Evolutionary conservation across 148 eudicot genomes (phyloP).

Genomic region (Polygonum maritimum): DNA sequence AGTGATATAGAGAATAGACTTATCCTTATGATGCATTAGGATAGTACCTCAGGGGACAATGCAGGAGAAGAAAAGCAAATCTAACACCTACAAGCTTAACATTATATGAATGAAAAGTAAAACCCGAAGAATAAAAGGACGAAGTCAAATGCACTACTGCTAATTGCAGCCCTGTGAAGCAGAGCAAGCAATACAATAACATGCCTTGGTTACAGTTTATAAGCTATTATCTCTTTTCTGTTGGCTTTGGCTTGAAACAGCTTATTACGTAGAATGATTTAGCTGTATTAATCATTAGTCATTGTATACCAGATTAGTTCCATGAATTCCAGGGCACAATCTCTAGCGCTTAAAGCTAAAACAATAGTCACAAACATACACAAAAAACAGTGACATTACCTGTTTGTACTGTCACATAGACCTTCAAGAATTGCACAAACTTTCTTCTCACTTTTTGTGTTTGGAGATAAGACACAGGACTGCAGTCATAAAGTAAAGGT

Average conservation of each 20-base stretch:
- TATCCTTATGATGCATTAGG: neutral
- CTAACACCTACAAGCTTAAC: neutral
- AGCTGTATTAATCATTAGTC: neutral
- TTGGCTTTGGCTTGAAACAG: neutral
- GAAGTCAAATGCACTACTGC: neutral
- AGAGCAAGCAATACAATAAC: neutral
- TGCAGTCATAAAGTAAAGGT: conserved; percentile 23
- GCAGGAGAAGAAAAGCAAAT: neutral
- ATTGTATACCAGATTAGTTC: neutral
- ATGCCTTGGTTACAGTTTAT: neutral
- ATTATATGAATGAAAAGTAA: neutral
- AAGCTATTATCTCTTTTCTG: neutral
- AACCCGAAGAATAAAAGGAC: neutral
- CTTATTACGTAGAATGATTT: neutral
- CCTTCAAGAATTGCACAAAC: conserved; percentile 81
- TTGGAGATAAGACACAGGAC: conserved; percentile 76
- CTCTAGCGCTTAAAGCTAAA: neutral
- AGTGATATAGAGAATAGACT: neutral
- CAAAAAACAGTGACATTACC: conserved; percentile 28
- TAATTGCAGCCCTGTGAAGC: neutral
- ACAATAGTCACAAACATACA: neutral
- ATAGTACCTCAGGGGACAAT: neutral
- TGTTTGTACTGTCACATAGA: conserved; percentile 49
- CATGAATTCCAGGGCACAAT: neutral
- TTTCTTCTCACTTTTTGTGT: conserved; percentile 86